Evolutionary conservation across 2,329 filamentous ascomycete species (phyloP), one percentile per base, ranked within the genome.

Genomic region (Aspergillus transmontanensis): DNA sequence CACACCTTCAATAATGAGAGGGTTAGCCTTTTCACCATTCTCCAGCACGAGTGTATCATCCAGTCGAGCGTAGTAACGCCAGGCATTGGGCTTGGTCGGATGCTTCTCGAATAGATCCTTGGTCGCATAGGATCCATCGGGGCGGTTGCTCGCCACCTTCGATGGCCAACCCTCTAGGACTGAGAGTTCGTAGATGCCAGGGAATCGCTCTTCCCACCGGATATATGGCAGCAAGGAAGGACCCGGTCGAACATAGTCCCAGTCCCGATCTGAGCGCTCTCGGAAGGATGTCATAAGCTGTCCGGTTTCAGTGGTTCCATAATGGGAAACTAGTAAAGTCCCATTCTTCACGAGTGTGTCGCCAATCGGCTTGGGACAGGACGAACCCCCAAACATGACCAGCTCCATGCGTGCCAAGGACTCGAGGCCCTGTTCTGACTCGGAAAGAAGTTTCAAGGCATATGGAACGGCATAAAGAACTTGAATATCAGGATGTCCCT

Each of bases 381-480:
- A 79, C 19, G 83, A 85, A 0, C 87, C 87, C 1, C 83, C 86
- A 65, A 83, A 87, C 66, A 86, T 78, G 21, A 89, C 85, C 2
- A 86, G 67, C 66, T 86, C 82, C 19, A 83, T 76, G 10, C 75
- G 73, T 0, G 74, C 72, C 28, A 89, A 72, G 3, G 76, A 73
- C 2, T 76, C 69, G 21, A 88, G 79, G 0, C 88, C 88, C 23
- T 83, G 80, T 0, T 84, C 78, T 0, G 82, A 81, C 69, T 90
- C 89, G 0, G 83, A 82, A 0, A 90, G 77, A 0, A 90, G 76
- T 69, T 90, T 89, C 28, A 90, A 73, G 0, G 85, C 84, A 66
- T 90, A 90, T 0, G 88, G 88, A 0, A 90, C 88, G 2, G 80
- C 83, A 62, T 88, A 83, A n/a, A 90, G 83, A 21, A 85, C 82